phyloP scores from a whole-genome alignment of 2,329 filamentous ascomycete species.

The Cadophora sp. region DNA sequence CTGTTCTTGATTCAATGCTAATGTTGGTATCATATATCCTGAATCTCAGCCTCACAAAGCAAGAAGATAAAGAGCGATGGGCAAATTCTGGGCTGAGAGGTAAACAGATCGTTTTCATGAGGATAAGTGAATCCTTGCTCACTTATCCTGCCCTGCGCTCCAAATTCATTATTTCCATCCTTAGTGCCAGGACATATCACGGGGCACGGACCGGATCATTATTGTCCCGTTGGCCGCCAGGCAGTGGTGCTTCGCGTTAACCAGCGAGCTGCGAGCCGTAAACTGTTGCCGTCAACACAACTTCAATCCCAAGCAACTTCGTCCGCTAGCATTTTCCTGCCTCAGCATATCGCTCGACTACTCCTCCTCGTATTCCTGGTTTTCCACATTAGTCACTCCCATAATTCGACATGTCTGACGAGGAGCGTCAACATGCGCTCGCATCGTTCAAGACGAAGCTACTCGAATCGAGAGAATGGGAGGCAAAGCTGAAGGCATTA shows the following conservation, averaged over 20 bases:
- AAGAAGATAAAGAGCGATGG: no score
- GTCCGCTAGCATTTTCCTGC: background rate
- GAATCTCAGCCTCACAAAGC: no score
- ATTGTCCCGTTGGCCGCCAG: background rate
- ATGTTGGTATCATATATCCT: no score
- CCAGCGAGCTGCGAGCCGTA: conserved; percentile 12
- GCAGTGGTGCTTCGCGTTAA: conserved; percentile 26
- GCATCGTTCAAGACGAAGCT: conserved; percentile 81
- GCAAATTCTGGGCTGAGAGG: no score
- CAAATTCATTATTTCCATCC: no score
- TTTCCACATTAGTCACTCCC: no score
- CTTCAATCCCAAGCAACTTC: conserved; percentile 7
- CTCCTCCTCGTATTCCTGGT: background rate
- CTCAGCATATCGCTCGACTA: background rate
- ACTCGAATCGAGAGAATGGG: conserved; percentile 97
- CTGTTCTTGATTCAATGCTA: no score
- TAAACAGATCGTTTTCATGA: no score
- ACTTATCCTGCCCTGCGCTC: no score
- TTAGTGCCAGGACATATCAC: background rate
- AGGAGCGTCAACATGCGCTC: conserved; percentile 71
- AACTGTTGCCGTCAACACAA: conserved; percentile 21
- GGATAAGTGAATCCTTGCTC: no score
- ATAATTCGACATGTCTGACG: conserved; percentile 47
- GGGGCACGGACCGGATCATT: background rate
- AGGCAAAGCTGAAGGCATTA: conserved; percentile 93